Evolutionary conservation across 177 flowering plant genomes (phyloP), one percentile per base, ranked within the genome.

Genomic region (Vitis hybrid): DNA sequence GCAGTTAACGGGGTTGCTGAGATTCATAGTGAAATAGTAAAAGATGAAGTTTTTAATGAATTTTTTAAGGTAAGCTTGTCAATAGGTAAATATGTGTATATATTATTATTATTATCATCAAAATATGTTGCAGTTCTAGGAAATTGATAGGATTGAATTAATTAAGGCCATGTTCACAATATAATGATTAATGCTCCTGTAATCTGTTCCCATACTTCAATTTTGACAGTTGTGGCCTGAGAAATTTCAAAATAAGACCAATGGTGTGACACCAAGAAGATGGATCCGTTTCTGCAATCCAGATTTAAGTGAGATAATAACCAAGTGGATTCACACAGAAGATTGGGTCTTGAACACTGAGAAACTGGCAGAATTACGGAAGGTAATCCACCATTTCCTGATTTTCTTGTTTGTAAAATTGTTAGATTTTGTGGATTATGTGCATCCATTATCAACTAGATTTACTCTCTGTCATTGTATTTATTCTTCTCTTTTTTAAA

Each of bases 1-100:
- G 88, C 98, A 30, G 97, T 94, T 8, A 94, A 94, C 83, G 98
- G 98, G 45, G 98, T 94, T 75, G 98, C 98, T 67, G 97, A 82
- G 79, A 94, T 94, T 75, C 98, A 94, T 62, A 94, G 97, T 75
- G 93, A 92, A 70, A 94, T 94, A 62, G 97, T 94, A 14, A 91
- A 92, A 75, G 80, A 88, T 21, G 97, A 94, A 74, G 98, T 94
- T 5, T 94, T 94, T 69, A 91, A 91, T 77, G 85, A 88, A 18
- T 94, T 90, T 71, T 91, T 77, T 76, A 73, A 84, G 95, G 97
- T 92, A 85, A 70, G 52, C 18, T 2, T 49, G 40, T 54, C 48
- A 30, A 30, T 40, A 56, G 17, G 60, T 54, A 48, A 34, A 55
- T 56, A 18, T 52, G 50, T 6, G 48, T 51, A 23, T 18, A 48